phyloP scores from a whole-genome alignment of 495 filamentous ascomycete species.

The Penicillium alfredii region DNA sequence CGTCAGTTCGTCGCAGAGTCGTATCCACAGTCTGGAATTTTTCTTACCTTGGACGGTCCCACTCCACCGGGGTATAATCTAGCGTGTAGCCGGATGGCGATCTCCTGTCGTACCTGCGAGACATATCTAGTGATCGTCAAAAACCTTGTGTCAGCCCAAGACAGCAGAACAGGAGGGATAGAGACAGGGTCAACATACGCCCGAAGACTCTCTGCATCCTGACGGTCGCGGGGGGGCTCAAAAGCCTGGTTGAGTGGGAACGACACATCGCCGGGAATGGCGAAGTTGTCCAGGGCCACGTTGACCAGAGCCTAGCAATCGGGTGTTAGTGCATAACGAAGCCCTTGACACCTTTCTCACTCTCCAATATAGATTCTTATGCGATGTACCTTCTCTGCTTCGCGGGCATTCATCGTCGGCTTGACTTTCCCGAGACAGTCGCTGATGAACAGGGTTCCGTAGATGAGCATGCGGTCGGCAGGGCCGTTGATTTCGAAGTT shows the following conservation, averaged over 20 bases:
- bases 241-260: conserved; percentile 89
- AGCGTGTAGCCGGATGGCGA: conserved; percentile 71
- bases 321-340: too few species aligned
- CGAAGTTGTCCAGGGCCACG: conserved; percentile 82
- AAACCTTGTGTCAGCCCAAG: too few species aligned
- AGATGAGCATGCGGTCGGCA: conserved; percentile 90
- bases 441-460: conserved; percentile 89
- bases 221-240: conserved; percentile 73
- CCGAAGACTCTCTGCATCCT: conserved; percentile 80
- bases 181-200: too few species aligned
- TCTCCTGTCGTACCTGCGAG: conserved; percentile 85
- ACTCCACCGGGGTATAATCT: conserved; percentile 80
- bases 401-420: conserved; percentile 55
- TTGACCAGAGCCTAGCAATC: conserved; percentile 55
- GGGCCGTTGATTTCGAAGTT: conserved; percentile 99
- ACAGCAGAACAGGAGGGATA: background rate
- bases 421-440: conserved; percentile 84
- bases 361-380: background rate
- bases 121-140: conserved; percentile 58
- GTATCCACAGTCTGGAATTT: background rate
- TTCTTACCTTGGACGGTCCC: conserved; percentile 74
- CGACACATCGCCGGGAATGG: conserved; percentile 86
- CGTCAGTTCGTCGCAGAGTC: conserved; percentile 8
- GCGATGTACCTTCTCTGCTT: conserved; percentile 52
- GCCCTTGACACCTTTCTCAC: too few species aligned